Base-by-base conservation (phyloP, 768 basidiomycete species). In the Leccinum sublutescens region DNA sequence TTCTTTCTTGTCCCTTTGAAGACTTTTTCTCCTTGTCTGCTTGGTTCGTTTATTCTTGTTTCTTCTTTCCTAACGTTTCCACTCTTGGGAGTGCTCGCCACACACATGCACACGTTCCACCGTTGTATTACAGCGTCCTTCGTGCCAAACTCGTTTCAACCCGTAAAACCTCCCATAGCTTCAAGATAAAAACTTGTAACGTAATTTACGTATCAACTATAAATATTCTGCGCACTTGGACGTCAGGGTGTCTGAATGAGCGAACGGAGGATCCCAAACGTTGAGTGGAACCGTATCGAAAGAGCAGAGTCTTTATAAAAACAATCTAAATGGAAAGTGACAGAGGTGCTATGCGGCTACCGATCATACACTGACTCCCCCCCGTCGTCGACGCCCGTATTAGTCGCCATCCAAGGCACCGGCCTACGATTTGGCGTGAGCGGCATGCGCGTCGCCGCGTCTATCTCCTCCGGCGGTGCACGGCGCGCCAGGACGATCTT, bases 401-500 rank as follows among this genome's bases (percentile, higher is more conserved):
- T 52, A 0, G 61, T 52, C 21, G 55, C 29, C 23, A 71, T 55
- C 23, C 68, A 57, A 2, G 63, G 64, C 31, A 55, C 9, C 8
- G 60, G 62, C 25, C 56, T 40, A 5, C 55, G 40, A 5, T 48
- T 55, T 21, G 61, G 57, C 3, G 40, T 4, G n/a, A 65, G 58
- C 19, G 55, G 34, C 7, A 43, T 40, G 17, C 29, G 12, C 4
- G 34, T 36, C 19, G 57, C 57, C 1, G 43, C 15, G 10, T 43
- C n/a, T 10, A 43, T 48, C 48, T 1, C 36, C 10, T 1, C 47
- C 23, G 9, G 38, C 48, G 29, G 11, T 25, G 17, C 11, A 5
- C 45, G 57, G 11, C 21, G 50, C 10, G 78, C 86, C 74, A 86
- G 81, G 17, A 83, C 68, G 66, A 85, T 73, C 64, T 78, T 82